A percentile compares a stretch with the other conserved stretches of the same genome.
Evolutionary conservation across 192 early-diverging fungal species (phyloP).

Genomic region (Kappamyces sp.): DNA sequence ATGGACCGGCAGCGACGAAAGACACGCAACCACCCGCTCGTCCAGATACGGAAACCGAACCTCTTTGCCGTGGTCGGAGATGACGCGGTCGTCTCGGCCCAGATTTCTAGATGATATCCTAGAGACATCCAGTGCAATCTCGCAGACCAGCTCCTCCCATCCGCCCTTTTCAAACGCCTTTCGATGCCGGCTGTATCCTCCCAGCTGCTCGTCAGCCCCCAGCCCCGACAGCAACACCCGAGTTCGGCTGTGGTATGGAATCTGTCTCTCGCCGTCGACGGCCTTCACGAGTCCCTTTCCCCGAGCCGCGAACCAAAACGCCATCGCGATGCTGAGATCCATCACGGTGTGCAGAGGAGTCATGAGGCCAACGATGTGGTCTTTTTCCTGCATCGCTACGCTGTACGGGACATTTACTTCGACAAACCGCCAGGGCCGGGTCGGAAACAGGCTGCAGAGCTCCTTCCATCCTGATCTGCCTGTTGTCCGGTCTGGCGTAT

Average conservation of each 20-base stretch:
- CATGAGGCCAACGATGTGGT: constrained; percentile 67
- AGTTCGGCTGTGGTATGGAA: constrained; percentile 58
- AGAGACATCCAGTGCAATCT: constrained; percentile 76
- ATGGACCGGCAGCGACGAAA: constrained; percentile 66
- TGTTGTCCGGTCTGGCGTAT: constrained; percentile 81
- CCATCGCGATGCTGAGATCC: constrained; percentile 95
- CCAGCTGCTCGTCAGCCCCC: constrained; percentile 93
- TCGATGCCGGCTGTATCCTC: constrained; percentile 84
- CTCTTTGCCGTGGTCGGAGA: constrained; percentile 56
- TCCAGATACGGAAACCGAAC: constrained; percentile 77
- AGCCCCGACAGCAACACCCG: constrained; percentile 80
- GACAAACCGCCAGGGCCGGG: constrained; percentile 83
- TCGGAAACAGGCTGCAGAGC: constrained; percentile 54
- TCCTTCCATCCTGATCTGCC: constrained; percentile 52
- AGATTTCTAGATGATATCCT: constrained; percentile 85
- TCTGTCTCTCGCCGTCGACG: constrained; percentile 15
- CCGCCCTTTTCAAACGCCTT: constrained; percentile 58
- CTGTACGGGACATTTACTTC: constrained; percentile 79
- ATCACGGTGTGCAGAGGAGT: constrained; percentile 82
- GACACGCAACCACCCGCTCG: constrained; percentile 60
- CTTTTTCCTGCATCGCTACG: constrained; percentile 49
- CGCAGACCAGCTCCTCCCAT: constrained; percentile 63
- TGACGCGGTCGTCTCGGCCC: constrained; percentile 89
- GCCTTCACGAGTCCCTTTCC: constrained; percentile 36
- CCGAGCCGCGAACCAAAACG: constrained; percentile 93